Evolutionary conservation across 2,329 filamentous ascomycete species (phyloP).

Genomic region (Coniochaeta sp.): DNA sequence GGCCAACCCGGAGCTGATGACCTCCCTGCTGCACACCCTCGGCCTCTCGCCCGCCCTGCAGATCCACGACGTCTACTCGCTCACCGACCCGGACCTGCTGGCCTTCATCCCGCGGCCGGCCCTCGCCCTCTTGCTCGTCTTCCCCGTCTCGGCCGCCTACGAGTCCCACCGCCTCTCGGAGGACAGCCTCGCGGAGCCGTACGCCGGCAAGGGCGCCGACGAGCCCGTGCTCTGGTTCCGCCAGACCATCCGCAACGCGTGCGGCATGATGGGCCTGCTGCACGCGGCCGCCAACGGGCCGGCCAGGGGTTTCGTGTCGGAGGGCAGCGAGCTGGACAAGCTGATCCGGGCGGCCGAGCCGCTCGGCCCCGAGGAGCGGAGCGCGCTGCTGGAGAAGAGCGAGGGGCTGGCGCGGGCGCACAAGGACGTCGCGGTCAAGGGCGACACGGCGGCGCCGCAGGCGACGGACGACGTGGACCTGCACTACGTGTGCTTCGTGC

Average conservation of each 20-base stretch:
- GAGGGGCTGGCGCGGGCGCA: constrained; percentile 72
- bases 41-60: constrained; percentile 71
- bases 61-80: constrained; percentile 87
- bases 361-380: constrained; percentile 57
- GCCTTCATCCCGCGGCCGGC: constrained; percentile 83
- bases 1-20: constrained; percentile 86
- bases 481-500: constrained; percentile 94
- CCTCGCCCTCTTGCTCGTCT: constrained; percentile 83
- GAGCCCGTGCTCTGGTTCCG: constrained; percentile 90
- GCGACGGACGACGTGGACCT: constrained; percentile 81
- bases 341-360: constrained; percentile 66
- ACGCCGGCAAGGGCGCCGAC: constrained; percentile 55
- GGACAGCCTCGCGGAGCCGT: constrained; percentile 57
- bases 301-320: constrained; percentile 54
- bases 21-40: constrained; percentile 70
- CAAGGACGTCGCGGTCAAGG: constrained; percentile 64
- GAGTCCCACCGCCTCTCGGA: constrained; percentile 68
- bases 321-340: constrained; percentile 43
- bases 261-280: constrained; percentile 80
- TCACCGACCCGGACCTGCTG: constrained; percentile 78
- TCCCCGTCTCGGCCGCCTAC: constrained; percentile 75
- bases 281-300: constrained; percentile 77
- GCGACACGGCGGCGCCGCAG: constrained; percentile 71
- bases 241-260: constrained; percentile 91
- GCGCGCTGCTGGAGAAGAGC: constrained; percentile 70